A percentile compares a stretch with the other conserved stretches of the same genome.
Conservation (phyloP, 2,329 filamentous ascomycete genomes). For the Pezicula carpinea region DNA sequence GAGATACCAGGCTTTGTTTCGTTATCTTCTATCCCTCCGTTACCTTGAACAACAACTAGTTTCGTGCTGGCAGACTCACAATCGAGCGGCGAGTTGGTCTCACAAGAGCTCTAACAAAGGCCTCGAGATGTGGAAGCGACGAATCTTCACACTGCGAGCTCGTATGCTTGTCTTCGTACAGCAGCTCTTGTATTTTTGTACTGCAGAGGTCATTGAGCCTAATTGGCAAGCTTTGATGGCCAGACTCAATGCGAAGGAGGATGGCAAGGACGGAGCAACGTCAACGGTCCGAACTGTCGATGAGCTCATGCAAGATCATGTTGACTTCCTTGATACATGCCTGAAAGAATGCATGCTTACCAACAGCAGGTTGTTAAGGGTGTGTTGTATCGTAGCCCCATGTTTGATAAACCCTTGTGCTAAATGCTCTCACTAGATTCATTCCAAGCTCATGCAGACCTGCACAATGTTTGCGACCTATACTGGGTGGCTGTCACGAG, state of each 20-base stretch:
- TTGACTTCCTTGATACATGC: constrained; percentile 96
- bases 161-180: constrained; percentile 97
- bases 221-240: constrained; percentile 95
- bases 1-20: constrained; percentile 92
- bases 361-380: constrained; percentile 87
- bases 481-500: constrained; percentile 79
- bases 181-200: constrained; percentile 94
- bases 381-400: constrained; percentile 35
- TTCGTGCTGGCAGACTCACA: constrained; percentile 86
- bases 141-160: constrained; percentile 85
- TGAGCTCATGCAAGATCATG: constrained; percentile 97
- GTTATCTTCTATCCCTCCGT: constrained; percentile 84
- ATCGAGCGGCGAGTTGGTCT: constrained; percentile 74
- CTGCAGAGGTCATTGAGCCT: constrained; percentile 92
- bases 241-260: constrained; percentile 63
- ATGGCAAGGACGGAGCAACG: constrained; percentile 31
- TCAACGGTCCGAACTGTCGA: constrained; percentile 73
- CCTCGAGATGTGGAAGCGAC: constrained; percentile 87
- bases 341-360: constrained; percentile 99
- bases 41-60: constrained; percentile 86
- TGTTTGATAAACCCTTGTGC: not conserved
- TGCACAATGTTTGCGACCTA: constrained; percentile 93
- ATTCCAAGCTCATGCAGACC: constrained; percentile 94
- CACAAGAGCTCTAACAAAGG: constrained; percentile 68
- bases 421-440: constrained; percentile 57